A percentile compares a stretch with the other conserved stretches of the same genome.
Conservation (phyloP, 306 rosid species). For the Quercus wislizeni region DNA sequence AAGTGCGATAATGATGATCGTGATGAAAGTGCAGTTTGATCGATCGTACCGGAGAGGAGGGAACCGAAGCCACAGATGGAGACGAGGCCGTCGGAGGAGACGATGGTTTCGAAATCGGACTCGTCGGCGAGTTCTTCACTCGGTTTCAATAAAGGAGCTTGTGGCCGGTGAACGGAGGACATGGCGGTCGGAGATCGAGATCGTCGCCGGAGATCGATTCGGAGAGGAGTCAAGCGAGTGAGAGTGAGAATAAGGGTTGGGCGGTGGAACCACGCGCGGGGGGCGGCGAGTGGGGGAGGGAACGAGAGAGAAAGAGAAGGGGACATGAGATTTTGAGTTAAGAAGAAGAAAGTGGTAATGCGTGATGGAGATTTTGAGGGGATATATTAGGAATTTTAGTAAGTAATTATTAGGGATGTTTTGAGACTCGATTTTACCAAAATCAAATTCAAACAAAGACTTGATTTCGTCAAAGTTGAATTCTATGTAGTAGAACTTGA, state of each 20-base stretch:
- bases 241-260: not conserved
- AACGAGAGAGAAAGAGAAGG: slow-evolving; percentile 11
- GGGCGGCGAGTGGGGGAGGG: not conserved
- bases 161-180: slow-evolving; percentile 1
- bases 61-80: slow-evolving; percentile 95
- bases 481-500: too few relatives aligned
- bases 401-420: not conserved
- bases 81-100: slow-evolving; percentile 50
- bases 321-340: not conserved
- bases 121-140: slow-evolving; percentile 42
- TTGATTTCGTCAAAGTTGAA: too few relatives aligned
- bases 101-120: slow-evolving; percentile 36
- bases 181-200: slow-evolving; percentile 16
- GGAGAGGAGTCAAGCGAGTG: not conserved
- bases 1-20: not conserved
- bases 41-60: slow-evolving; percentile 71
- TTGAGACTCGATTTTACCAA: too few relatives aligned
- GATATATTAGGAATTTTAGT: not conserved
- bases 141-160: not conserved
- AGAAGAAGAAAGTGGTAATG: not conserved
- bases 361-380: not conserved
- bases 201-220: slow-evolving; percentile 2
- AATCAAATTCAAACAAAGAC: too few relatives aligned
- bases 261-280: slow-evolving; percentile 26
- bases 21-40: not conserved